phyloP scores from a whole-genome alignment of 2,329 filamentous ascomycete genomes.

The Beauveria pseudobassiana region DNA sequence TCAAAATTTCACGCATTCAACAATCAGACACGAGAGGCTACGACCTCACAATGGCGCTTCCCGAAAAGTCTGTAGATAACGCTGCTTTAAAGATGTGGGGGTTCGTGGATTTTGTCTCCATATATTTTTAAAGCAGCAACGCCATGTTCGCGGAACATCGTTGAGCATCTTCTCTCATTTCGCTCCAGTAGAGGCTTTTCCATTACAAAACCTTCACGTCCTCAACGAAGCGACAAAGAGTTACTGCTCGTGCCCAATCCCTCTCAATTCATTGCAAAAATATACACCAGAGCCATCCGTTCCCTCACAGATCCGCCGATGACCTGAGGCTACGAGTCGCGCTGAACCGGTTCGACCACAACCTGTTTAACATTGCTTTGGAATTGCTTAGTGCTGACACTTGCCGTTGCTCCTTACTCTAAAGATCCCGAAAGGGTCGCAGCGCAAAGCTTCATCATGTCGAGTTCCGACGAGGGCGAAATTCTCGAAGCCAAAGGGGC shows the following conservation, averaged over 20 bases:
- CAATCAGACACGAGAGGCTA: not conserved
- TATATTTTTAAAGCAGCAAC: slow-evolving; percentile 15
- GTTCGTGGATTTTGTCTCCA: not conserved
- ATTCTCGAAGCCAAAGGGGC: slow-evolving; percentile 64
- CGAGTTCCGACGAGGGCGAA: slow-evolving; percentile 80
- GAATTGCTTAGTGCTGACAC: slow-evolving; percentile 30
- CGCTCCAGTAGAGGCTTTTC: not conserved
- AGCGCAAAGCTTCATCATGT: slow-evolving; percentile 24
- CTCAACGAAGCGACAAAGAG: not conserved
- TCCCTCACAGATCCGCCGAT: slow-evolving; percentile 14
- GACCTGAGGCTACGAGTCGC: slow-evolving; percentile 29
- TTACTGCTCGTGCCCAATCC: not conserved
- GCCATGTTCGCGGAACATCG: not conserved
- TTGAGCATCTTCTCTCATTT: not conserved
- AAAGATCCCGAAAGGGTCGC: slow-evolving; percentile 18
- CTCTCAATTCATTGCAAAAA: not conserved
- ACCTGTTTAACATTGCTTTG: slow-evolving; percentile 22
- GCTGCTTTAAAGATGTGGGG: not conserved
- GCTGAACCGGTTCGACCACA: slow-evolving; percentile 37
- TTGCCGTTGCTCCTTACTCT: slow-evolving; percentile 16
- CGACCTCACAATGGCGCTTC: not conserved
- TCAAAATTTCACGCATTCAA: not conserved
- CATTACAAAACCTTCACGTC: not conserved
- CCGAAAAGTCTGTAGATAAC: not conserved
- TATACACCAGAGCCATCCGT: not conserved